A percentile compares a stretch with the other conserved stretches of the same genome.
phyloP scores from a whole-genome alignment of 2,329 filamentous ascomycete genomes.

The Venturia pyrina region DNA sequence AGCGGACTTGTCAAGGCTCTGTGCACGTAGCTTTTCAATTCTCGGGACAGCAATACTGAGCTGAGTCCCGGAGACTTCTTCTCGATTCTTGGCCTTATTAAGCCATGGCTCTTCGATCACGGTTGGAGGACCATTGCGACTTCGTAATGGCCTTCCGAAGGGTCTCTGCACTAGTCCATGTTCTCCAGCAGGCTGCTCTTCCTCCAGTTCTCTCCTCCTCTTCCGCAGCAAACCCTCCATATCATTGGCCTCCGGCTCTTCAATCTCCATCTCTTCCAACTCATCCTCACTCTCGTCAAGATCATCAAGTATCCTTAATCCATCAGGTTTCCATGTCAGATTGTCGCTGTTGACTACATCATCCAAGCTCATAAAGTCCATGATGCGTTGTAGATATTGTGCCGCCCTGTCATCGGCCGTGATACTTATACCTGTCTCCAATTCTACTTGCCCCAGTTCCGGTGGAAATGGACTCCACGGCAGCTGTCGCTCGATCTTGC shows the following conservation, averaged over 20 bases:
- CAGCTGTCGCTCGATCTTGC: slow-evolving; percentile 30
- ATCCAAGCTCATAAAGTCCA: slow-evolving; percentile 24
- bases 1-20: neutral
- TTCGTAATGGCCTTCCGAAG: neutral
- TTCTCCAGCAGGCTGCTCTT: slow-evolving; percentile 8
- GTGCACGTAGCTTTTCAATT: neutral
- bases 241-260: slow-evolving; percentile 18
- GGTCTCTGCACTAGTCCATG: neutral
- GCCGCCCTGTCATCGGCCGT: slow-evolving; percentile 24
- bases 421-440: slow-evolving; percentile 26
- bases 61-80: neutral
- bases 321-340: slow-evolving; percentile 39
- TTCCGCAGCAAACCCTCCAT: slow-evolving; percentile 32
- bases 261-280: slow-evolving; percentile 18
- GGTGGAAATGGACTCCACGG: slow-evolving; percentile 39
- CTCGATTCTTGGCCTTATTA: neutral
- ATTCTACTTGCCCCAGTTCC: slow-evolving; percentile 27
- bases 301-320: slow-evolving; percentile 35
- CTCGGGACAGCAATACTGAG: neutral
- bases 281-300: slow-evolving; percentile 29
- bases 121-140: neutral
- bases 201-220: slow-evolving; percentile 23
- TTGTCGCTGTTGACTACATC: slow-evolving; percentile 30
- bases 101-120: neutral
- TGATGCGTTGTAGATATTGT: slow-evolving; percentile 25